Evolutionary conservation across 2,329 filamentous ascomycete species (phyloP), one percentile per base, ranked within the genome.

Genomic region (Sclerotinia nivalis): DNA sequence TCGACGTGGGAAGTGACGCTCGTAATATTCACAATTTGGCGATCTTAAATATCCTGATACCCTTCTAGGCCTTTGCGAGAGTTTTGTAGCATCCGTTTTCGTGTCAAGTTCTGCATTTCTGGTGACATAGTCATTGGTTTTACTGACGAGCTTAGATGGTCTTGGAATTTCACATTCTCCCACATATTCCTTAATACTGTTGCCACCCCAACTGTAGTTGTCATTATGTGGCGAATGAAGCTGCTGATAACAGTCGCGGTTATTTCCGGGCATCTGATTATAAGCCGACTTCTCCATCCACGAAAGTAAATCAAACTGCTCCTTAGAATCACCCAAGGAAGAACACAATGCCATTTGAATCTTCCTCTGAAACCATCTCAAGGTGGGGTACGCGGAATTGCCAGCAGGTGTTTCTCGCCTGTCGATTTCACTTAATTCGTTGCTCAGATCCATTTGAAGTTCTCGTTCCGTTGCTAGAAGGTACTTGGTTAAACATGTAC

Each of bases 281-380:
- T 28, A 60, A 4, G 58, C 58, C 8, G 58, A 60, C 25, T 20
- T 60, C 31, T 60, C 58, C 40, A 31, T 60, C 40, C 40, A 60
- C 2, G 58, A 60, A 9, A 28, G 45, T 12, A 60, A 1, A 47
- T 60, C 58, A 28, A 45, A n/a, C 25, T 45, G 58, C 43, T 47
- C 40, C 22, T 31, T 10, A 3, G 40, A 31, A 0, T 3, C 18
- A 7, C 58, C n/a, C 8, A 60, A 13, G 25, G 58, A 60, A 22
- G 15, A 45, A 45, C 25, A 61, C 1, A 47, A 7, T 61, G 58
- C 58, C 13, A 28, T 25, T 61, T 61, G 58, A 61, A 61, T 61
- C 40, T 47, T 13, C 1, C 40, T 47, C n/a, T 61, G 58, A 3
- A 20, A 10, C 58, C 58, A 61, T 31, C 31, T 61, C 4, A 61